Conservation (phyloP, 228 moss, liverwort and hornwort species). For the Sphagnum fallax region DNA sequence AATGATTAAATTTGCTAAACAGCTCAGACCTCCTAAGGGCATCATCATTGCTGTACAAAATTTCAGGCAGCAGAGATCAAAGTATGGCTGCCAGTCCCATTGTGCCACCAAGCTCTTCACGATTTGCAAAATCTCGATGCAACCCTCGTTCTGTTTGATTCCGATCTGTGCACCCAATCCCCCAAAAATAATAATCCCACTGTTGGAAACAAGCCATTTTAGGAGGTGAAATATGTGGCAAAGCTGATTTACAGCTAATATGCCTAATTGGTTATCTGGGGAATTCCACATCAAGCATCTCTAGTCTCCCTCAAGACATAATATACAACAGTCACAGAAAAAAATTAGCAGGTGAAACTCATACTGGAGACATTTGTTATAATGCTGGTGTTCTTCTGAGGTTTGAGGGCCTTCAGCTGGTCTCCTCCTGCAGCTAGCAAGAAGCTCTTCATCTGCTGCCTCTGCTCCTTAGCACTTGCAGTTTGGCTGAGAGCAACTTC, state of each 20-base stretch:
- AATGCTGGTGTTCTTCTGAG: conserved; percentile 67
- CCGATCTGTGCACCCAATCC: conserved; percentile 26
- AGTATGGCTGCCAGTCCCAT: conserved; percentile 56
- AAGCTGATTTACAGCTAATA: neutral
- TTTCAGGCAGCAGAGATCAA: conserved; percentile 5
- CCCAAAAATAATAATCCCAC: neutral
- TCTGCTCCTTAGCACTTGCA: conserved; percentile 88
- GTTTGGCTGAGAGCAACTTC: conserved; percentile 77
- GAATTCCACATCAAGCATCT: neutral
- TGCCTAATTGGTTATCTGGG: neutral
- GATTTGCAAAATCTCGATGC: conserved; percentile 14
- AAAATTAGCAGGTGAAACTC: conserved; percentile 2
- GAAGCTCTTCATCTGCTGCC: conserved; percentile 75
- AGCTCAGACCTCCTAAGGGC: too few relatives aligned
- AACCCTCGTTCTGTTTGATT: conserved; percentile 19
- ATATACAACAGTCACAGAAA: neutral
- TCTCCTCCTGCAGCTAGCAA: conserved; percentile 89
- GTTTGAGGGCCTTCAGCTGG: conserved; percentile 82
- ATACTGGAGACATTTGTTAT: conserved; percentile 89
- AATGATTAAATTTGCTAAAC: too few relatives aligned
- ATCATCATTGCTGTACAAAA: neutral
- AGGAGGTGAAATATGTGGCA: neutral
- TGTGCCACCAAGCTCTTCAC: conserved; percentile 21
- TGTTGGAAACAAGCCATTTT: neutral
- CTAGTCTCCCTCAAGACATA: neutral